Conservation (phyloP, 164 flowering plant species). For the Malania oleifera region DNA sequence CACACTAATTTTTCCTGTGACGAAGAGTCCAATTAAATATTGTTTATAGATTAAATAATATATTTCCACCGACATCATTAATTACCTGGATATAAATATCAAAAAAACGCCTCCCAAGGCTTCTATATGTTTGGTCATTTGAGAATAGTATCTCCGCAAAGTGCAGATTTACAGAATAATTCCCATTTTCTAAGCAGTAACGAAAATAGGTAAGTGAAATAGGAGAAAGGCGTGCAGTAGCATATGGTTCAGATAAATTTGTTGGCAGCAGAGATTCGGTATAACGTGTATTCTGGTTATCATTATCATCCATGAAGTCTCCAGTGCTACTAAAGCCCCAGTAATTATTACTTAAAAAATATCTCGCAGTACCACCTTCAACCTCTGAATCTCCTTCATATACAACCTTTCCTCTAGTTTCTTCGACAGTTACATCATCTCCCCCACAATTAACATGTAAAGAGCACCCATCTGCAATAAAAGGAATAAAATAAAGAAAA, state of each 20-base stretch:
- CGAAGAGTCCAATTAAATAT: conserved; percentile 2
- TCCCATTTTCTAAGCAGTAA: conserved; percentile 51
- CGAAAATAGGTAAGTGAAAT: conserved; percentile 56
- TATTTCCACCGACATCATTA: neutral
- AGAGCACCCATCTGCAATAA: conserved; percentile 40
- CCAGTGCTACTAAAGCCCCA: conserved; percentile 87
- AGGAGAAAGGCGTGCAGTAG: conserved; percentile 62
- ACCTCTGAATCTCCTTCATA: conserved; percentile 54
- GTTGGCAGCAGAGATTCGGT: conserved; percentile 17
- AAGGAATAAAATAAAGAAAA: neutral
- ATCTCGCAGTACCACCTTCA: conserved; percentile 47
- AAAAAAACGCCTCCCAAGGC: conserved; percentile 71
- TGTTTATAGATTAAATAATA: neutral
- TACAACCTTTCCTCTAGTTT: conserved; percentile 8
- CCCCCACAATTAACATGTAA: conserved; percentile 81
- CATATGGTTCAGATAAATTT: conserved; percentile 40
- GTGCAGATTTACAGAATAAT: conserved; percentile 53
- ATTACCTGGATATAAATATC: conserved; percentile 67
- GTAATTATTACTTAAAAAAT: conserved; percentile 17
- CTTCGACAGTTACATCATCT: conserved; percentile 24
- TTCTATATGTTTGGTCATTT: conserved; percentile 39
- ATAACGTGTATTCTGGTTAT: conserved; percentile 28
- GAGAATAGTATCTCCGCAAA: conserved; percentile 70
- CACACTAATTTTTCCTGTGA: conserved; percentile 34
- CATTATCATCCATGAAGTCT: conserved; percentile 58